Base-by-base conservation (phyloP, 108 stramenopile species). In the Nitzschia sp. region DNA sequence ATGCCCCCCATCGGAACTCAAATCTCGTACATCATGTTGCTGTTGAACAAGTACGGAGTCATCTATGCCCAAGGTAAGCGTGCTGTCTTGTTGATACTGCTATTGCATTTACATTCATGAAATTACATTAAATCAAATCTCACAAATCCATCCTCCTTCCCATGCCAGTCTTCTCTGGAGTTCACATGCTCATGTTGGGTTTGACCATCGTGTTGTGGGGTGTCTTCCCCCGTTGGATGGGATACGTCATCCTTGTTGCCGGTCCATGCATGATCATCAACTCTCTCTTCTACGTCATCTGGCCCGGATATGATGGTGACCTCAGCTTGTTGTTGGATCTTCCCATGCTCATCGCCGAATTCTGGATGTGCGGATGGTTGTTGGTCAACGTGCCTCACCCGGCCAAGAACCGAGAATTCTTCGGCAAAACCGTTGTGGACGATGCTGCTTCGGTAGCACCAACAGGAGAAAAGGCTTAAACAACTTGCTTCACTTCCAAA, bases 321-420 rank as follows among this genome's bases (percentile, higher is more conserved):
- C 25, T 76, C 8, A 22, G 36, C 38, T 57, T 53, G 36, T 27
- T 76, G 4, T 52, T 68, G 34, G 31, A 45, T 28, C 52, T 69
- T 41, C 75, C 75, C 34, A 67, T 55, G 28, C 33, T 76, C 22
- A 28, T 45, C 19, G 16, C 68, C 30, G 58, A 76, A 38, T 66
- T 76, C 63, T 68, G 75, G 68, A 32, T 76, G 1, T 68, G 67
- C 30, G 67, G 66, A 28, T 76, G 75, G 75, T 46, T 76, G 68
- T 47, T 76, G 30, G 62, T 76, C 61, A 76, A 76, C 45, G 68
- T 67, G 25, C 75, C 75, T 47, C 60, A 56, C 45, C 68, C 68
- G 25, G 58, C 68, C 45, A 64, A 69, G 68, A 50, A 50, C 48
- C 13, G 48, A 50, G 48, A 8, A 5, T 50, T 50, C 48, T 21